Evolutionary conservation across 495 filamentous ascomycete species (phyloP), one percentile per base, ranked within the genome.

Genomic region (Cryomyces antarcticus): DNA sequence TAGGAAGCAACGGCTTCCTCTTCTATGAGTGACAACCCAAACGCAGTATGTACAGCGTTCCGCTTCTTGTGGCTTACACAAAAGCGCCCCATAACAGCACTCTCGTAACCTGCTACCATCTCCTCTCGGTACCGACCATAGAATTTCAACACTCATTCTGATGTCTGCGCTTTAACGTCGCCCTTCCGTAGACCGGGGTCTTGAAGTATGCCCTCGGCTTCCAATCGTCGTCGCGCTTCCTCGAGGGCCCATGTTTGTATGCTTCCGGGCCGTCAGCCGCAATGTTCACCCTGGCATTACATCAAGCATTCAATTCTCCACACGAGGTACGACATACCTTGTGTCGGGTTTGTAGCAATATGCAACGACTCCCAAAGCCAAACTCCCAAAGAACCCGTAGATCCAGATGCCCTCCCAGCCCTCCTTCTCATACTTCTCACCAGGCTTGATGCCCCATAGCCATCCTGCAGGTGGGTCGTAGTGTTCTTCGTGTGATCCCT

Each of bases 171-270:
- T 28, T 39, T 39, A 9, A 28, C 27, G 38, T 39, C 38, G 10
- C 38, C 38, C 27, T 45, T 43, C 44, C 37, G 46, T 44, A 44
- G 41, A 41, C 68, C 64, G 7, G 82, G 78, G 54, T 93, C 86
- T 55, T 80, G 72, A 50, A 95, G 62, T 56, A 96, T 92, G 38
- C 89, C 89, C 67, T 99, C 89, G 12, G 73, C 78, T 65, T 99
- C 89, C 66, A 99, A 70, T 60, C 89, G 68, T 58, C 89, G 71
- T 44, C 88, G 72, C 34, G 89, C 89, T 64, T 99, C 89, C 64
- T 99, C 89, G 38, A 99, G 69, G 30, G 89, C 89, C 89, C 89
- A 99, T 40, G 87, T 95, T 69, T 96, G 87, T 76, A 99, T 96
- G 53, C 92, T 97, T 47, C 46, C 12, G 17, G 11, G 12, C 39